Percentiles rank a stretch among this genome's conserved stretches.
Conservation (phyloP, 768 basidiomycete species). For the Lepiota brunneoincarnata region DNA sequence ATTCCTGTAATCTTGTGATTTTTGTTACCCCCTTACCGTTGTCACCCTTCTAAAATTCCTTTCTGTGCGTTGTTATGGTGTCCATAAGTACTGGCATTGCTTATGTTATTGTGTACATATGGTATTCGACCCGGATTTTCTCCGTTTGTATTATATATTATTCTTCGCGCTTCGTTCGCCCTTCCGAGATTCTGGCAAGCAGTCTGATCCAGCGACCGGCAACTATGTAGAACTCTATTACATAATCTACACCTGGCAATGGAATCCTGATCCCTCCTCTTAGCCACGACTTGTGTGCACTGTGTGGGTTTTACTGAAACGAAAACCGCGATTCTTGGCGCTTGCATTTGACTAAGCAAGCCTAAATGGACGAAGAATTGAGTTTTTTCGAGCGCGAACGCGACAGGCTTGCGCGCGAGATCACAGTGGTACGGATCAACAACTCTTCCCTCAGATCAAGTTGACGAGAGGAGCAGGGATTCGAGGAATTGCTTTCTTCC, state of each 20-base stretch:
- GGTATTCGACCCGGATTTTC: neutral
- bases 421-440: slow-evolving; percentile 54
- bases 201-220: no score
- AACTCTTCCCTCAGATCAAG: neutral
- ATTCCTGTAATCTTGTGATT: slow-evolving; percentile 51
- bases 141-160: neutral
- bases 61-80: slow-evolving; percentile 12
- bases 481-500: slow-evolving; percentile 83
- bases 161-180: no score
- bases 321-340: no score
- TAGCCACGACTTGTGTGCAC: no score
- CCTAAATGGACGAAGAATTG: slow-evolving; percentile 38
- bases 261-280: no score
- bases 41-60: neutral
- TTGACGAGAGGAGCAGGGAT: slow-evolving; percentile 44
- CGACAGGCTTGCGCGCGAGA: slow-evolving; percentile 69
- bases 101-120: slow-evolving; percentile 21
- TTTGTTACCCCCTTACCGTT: neutral
- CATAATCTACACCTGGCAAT: no score
- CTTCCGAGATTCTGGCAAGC: neutral
- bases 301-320: no score
- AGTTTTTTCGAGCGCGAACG: slow-evolving; percentile 81
- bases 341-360: neutral
- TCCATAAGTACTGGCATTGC: slow-evolving; percentile 19
- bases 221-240: no score